Percentiles rank a stretch among this genome's conserved stretches.
These are phyloP conservation scores for Neopestalotiopsis clavispora DNA, from an alignment of 2,329 filamentous ascomycete species.

Conservation along the genomic window DNA sequence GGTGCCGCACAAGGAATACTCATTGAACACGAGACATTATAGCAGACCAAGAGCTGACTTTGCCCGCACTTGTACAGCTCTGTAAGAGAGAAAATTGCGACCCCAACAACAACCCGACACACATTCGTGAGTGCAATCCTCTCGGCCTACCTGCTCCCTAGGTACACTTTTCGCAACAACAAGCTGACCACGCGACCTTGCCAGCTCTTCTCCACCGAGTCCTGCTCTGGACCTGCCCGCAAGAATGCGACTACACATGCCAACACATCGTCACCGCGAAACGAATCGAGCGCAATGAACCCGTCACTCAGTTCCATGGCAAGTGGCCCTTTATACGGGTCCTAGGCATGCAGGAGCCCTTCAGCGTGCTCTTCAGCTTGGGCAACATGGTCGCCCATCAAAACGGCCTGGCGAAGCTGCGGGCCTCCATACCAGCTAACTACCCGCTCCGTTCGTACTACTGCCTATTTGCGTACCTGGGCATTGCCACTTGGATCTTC, in stretches of 20 bases:
- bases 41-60: slow-evolving; percentile 19
- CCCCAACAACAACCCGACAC: slow-evolving; percentile 58
- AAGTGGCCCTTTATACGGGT: slow-evolving; percentile 98
- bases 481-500: slow-evolving; percentile 83
- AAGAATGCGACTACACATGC: slow-evolving; percentile 98
- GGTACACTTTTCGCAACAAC: neutral
- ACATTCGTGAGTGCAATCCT: slow-evolving; percentile 67
- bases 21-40: slow-evolving; percentile 12
- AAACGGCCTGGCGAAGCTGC: slow-evolving; percentile 74
- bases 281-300: slow-evolving; percentile 68
- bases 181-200: slow-evolving; percentile 19
- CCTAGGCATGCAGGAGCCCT: slow-evolving; percentile 92
- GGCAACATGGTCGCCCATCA: slow-evolving; percentile 90
- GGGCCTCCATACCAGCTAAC: slow-evolving; percentile 68
- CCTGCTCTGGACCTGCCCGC: slow-evolving; percentile 88
- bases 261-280: slow-evolving; percentile 86
- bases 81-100: slow-evolving; percentile 83
- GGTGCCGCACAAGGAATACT: slow-evolving; percentile 25
- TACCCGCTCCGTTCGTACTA: slow-evolving; percentile 86
- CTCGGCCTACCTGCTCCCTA: neutral
- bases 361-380: slow-evolving; percentile 89
- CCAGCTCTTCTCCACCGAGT: slow-evolving; percentile 83
- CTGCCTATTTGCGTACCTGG: slow-evolving; percentile 77
- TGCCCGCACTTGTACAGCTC: slow-evolving; percentile 56
- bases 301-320: slow-evolving; percentile 91